A percentile compares a stretch with the other conserved stretches of the same genome.
These are phyloP conservation scores for Solanum sejunctum DNA, from an alignment of 257 asterid species.

Conservation along the genomic window DNA sequence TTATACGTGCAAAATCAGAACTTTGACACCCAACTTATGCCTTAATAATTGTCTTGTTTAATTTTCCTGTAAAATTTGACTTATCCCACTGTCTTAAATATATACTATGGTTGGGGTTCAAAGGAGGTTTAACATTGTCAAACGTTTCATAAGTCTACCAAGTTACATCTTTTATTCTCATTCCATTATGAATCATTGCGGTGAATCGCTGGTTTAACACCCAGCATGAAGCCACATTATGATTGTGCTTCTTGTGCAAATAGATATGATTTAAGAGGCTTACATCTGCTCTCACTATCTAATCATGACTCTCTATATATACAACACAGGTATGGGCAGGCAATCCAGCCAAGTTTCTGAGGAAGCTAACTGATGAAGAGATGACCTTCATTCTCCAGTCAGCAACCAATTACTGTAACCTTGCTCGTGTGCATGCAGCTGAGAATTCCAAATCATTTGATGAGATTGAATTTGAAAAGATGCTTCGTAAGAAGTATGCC, in stretches of 20 bases:
- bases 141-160: background rate
- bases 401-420: slow-evolving; percentile 55
- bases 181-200: background rate
- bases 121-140: background rate
- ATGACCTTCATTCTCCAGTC: slow-evolving; percentile 61
- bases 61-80: background rate
- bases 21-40: background rate
- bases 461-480: slow-evolving; percentile 65
- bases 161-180: background rate
- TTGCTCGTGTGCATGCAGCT: slow-evolving; percentile 83
- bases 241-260: background rate
- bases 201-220: background rate
- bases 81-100: background rate
- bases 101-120: background rate
- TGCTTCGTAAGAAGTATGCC: slow-evolving; percentile 66
- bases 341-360: slow-evolving; percentile 77
- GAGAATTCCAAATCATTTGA: slow-evolving; percentile 68
- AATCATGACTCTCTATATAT: background rate
- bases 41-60: background rate
- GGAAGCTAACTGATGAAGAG: slow-evolving; percentile 76
- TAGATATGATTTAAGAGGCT: background rate
- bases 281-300: background rate
- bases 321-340: slow-evolving; percentile 74
- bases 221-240: background rate
- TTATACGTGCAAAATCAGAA: background rate